Conservation (phyloP, 164 flowering plant genomes). For the Aristolochia contorta region DNA sequence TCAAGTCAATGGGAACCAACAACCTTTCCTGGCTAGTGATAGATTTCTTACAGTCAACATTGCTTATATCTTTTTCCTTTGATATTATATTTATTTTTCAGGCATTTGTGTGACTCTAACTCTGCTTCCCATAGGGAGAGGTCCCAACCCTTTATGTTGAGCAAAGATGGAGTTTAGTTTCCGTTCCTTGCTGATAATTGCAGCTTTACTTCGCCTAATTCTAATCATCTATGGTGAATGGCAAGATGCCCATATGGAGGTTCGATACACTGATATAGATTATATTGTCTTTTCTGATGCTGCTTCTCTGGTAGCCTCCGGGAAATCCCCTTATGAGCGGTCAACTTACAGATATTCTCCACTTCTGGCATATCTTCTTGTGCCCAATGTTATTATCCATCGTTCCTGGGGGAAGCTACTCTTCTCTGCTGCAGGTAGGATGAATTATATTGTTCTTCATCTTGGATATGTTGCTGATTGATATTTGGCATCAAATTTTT, state of each 20-base stretch:
- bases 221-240: slow-evolving; percentile 81
- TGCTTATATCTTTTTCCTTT: too few species aligned
- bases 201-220: slow-evolving; percentile 47
- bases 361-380: slow-evolving; percentile 63
- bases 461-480: background rate
- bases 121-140: too few species aligned
- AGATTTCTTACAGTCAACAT: too few species aligned
- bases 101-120: too few species aligned
- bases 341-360: slow-evolving; percentile 88
- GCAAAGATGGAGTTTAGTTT: slow-evolving; percentile 12
- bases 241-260: slow-evolving; percentile 94
- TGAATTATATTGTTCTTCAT: background rate
- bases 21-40: too few species aligned
- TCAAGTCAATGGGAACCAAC: too few species aligned
- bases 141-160: too few species aligned
- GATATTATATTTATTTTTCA: too few species aligned
- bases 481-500: background rate
- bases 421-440: slow-evolving; percentile 80
- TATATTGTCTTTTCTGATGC: slow-evolving; percentile 93
- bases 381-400: slow-evolving; percentile 72
- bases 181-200: slow-evolving; percentile 36
- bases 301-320: slow-evolving; percentile 59
- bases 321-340: slow-evolving; percentile 67
- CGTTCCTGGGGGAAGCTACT: slow-evolving; percentile 81
- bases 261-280: slow-evolving; percentile 85